Evolutionary conservation across 192 early-diverging fungal species (phyloP).

Genomic region (Entomortierella lignicola): DNA sequence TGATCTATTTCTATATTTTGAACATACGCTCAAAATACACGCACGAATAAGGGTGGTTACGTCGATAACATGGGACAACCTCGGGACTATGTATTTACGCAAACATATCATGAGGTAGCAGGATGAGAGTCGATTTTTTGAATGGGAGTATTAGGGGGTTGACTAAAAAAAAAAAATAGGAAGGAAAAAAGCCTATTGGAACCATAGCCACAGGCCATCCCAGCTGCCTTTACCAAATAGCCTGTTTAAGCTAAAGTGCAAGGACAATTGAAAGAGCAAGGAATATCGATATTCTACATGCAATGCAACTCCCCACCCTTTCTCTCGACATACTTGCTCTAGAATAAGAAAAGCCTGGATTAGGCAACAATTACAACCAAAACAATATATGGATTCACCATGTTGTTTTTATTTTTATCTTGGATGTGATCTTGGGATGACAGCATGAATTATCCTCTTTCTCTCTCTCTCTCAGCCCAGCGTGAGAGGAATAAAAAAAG

Average conservation of each 20-base stretch:
- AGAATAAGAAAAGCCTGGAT: no score
- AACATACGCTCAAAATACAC: not conserved
- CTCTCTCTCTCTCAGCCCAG: slow-evolving; percentile 5
- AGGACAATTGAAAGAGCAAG: not conserved
- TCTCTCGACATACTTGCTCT: not conserved
- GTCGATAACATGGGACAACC: not conserved
- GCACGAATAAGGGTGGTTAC: slow-evolving; percentile 4
- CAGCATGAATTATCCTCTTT: slow-evolving; percentile 5
- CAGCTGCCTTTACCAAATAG: not conserved
- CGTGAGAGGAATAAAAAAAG: slow-evolving; percentile 25
- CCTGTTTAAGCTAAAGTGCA: not conserved
- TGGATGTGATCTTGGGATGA: slow-evolving; percentile 3
- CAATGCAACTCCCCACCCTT: not conserved
- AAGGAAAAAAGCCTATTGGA: no score
- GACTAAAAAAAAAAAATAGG: not conserved
- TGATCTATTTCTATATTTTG: not conserved
- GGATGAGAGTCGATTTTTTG: not conserved
- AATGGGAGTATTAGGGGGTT: not conserved
- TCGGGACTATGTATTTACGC: slow-evolving; percentile 3
- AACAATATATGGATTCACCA: no score
- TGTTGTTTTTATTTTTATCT: no score
- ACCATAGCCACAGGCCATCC: not conserved
- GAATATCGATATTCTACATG: slow-evolving; percentile 28
- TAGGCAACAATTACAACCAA: no score
- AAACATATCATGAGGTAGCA: slow-evolving; percentile 11